These are phyloP conservation scores for Sporothrix variecibatus DNA, from an alignment of 2,329 filamentous ascomycete species.

Conservation along the genomic window DNA sequence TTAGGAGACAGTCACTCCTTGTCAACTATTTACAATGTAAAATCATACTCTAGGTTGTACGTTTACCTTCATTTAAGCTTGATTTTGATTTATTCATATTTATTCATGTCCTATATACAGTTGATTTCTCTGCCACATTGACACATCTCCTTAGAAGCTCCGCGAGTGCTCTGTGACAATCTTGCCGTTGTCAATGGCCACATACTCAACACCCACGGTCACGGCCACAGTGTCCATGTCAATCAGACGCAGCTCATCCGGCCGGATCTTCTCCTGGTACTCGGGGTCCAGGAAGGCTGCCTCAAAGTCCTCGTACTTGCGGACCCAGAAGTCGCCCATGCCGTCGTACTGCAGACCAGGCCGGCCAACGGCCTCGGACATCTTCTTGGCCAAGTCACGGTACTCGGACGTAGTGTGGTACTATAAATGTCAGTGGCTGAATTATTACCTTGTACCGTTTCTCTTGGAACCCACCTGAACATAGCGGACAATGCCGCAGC, in stretches of 20 bases:
- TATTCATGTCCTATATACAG: not conserved
- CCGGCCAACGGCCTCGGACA: slow-evolving; percentile 19
- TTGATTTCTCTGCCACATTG: not conserved
- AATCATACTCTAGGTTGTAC: not conserved
- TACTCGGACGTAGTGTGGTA: slow-evolving; percentile 20
- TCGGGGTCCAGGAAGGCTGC: slow-evolving; percentile 16
- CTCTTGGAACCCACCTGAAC: slow-evolving; percentile 13
- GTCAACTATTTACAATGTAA: too few species aligned
- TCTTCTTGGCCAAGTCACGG: slow-evolving; percentile 17
- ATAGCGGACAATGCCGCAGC: slow-evolving; percentile 21
- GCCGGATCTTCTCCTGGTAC: slow-evolving; percentile 22
- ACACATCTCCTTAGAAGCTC: not conserved
- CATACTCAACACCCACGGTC: slow-evolving; percentile 19
- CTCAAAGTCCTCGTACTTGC: slow-evolving; percentile 22
- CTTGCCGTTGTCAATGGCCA: slow-evolving; percentile 19
- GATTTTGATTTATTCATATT: not conserved
- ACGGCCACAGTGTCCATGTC: slow-evolving; percentile 15
- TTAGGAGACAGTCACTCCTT: too few species aligned
- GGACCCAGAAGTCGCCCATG: slow-evolving; percentile 23
- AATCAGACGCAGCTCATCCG: slow-evolving; percentile 16
- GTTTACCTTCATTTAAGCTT: not conserved
- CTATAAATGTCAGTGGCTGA: too few species aligned
- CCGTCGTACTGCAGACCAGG: slow-evolving; percentile 16
- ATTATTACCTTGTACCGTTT: too few species aligned
- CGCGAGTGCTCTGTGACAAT: slow-evolving; percentile 7